These are phyloP conservation scores for Hymenoscyphus infarciens DNA, from an alignment of 2,329 filamentous ascomycete species.

Conservation along the genomic window DNA sequence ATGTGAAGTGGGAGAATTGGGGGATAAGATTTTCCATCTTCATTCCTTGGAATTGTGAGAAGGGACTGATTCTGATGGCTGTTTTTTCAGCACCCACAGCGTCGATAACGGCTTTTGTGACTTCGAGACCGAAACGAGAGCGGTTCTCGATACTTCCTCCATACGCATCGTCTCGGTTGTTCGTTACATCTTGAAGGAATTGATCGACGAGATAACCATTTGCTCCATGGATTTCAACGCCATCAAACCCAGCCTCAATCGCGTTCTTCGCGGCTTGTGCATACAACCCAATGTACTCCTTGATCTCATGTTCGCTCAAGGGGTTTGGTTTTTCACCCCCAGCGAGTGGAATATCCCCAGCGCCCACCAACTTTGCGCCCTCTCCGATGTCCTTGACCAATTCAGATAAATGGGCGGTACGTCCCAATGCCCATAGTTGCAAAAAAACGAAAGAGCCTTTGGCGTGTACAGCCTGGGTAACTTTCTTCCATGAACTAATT, in stretches of 20 bases:
- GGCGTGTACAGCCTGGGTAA: slow-evolving; percentile 60
- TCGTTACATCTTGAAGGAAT: slow-evolving; percentile 39
- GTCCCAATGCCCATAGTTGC: slow-evolving; percentile 60
- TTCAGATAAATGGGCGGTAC: slow-evolving; percentile 30
- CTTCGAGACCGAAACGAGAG: slow-evolving; percentile 49
- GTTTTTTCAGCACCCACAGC: slow-evolving; percentile 51
- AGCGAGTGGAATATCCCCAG: slow-evolving; percentile 3
- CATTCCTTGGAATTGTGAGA: slow-evolving; percentile 60
- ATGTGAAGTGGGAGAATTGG: slow-evolving; percentile 58
- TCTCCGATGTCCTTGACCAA: background rate
- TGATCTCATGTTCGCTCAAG: slow-evolving; percentile 6
- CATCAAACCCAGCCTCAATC: slow-evolving; percentile 27
- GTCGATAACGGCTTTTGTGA: slow-evolving; percentile 46
- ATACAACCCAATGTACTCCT: slow-evolving; percentile 9
- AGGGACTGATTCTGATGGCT: slow-evolving; percentile 59
- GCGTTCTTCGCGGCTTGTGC: slow-evolving; percentile 20
- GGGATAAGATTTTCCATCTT: slow-evolving; percentile 58
- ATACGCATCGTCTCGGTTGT: slow-evolving; percentile 53
- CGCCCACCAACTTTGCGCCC: background rate
- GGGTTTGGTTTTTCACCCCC: background rate
- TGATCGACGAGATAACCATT: slow-evolving; percentile 28
- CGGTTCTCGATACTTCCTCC: slow-evolving; percentile 50
- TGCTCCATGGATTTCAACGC: slow-evolving; percentile 27
- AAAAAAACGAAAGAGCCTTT: slow-evolving; percentile 58
- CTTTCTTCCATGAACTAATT: slow-evolving; percentile 52